These are phyloP conservation scores for Leccinum huronense DNA, from an alignment of 1,284 basidiomycete species.

Conservation along the genomic window DNA sequence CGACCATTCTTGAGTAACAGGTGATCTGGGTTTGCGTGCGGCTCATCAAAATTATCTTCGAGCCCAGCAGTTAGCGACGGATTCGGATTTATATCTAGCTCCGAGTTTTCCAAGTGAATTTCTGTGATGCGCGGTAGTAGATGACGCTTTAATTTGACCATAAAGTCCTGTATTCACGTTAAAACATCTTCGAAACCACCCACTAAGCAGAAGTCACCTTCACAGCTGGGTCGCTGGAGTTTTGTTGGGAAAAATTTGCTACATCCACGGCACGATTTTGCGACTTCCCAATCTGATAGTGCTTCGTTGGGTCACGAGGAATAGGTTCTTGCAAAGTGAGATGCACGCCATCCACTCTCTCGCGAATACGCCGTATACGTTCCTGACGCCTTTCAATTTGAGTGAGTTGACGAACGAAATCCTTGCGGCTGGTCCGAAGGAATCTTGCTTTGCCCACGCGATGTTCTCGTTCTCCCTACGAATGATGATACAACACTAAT, in stretches of 20 bases:
- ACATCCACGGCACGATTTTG: background rate
- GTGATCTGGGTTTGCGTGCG: background rate
- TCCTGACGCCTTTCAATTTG: slow-evolving; percentile 4
- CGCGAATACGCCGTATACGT: background rate
- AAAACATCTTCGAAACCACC: background rate
- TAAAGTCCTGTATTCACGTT: background rate
- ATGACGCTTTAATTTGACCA: background rate
- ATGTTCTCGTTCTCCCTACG: slow-evolving; percentile 17
- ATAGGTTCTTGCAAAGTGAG: slow-evolving; percentile 2
- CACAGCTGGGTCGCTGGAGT: background rate
- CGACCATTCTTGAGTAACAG: slow-evolving; percentile 4
- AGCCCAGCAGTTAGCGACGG: background rate
- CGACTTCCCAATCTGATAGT: background rate
- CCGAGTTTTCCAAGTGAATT: background rate
- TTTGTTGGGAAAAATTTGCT: background rate
- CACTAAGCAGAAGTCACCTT: background rate
- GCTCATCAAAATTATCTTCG: background rate
- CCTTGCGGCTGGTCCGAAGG: slow-evolving; percentile 1
- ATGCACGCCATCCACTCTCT: background rate
- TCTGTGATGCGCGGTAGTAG: background rate
- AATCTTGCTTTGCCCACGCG: slow-evolving; percentile 4
- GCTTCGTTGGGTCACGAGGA: too few species aligned
- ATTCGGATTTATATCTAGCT: background rate
- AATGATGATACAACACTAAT: slow-evolving; percentile 1
- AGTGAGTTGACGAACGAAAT: slow-evolving; percentile 3